A percentile compares a stretch with the other conserved stretches of the same genome.
Evolutionary conservation across 108 stramenopile genomes (phyloP).

Genomic region (Fragilariopsis cylindrus): DNA sequence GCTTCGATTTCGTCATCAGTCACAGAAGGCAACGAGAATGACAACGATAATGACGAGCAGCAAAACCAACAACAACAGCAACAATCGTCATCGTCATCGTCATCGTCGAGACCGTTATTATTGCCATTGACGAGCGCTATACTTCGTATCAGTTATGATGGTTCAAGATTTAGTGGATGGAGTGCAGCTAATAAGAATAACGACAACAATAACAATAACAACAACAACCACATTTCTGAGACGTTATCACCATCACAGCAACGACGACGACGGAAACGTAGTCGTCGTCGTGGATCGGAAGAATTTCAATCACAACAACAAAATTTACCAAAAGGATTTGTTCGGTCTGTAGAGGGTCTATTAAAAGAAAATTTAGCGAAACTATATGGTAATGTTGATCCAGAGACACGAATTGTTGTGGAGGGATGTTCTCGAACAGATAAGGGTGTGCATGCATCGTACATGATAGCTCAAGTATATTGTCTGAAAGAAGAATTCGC

Average conservation of each 20-base stretch:
- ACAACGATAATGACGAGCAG: too few relatives aligned
- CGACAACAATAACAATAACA: neutral
- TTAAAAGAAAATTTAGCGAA: conserved; percentile 60
- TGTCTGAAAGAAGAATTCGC: conserved; percentile 35
- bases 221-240: too few relatives aligned
- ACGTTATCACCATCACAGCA: neutral
- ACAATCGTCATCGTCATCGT: too few relatives aligned
- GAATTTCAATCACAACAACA: neutral
- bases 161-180: conserved; percentile 75
- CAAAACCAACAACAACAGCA: too few relatives aligned
- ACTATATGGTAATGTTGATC: conserved; percentile 74
- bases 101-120: neutral
- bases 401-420: conserved; percentile 49
- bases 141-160: conserved; percentile 73
- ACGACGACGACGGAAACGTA: neutral
- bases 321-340: conserved; percentile 19
- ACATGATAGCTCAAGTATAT: conserved; percentile 73
- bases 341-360: conserved; percentile 44
- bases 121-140: conserved; percentile 48
- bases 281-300: conserved; percentile 2
- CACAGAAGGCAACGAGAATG: too few relatives aligned
- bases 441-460: conserved; percentile 76
- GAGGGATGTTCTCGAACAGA: conserved; percentile 86
- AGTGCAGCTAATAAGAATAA: conserved; percentile 47
- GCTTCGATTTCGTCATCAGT: too few relatives aligned